Evolutionary conservation across 257 asterid genomes (phyloP).

Genomic region (Primulina tabacum): DNA sequence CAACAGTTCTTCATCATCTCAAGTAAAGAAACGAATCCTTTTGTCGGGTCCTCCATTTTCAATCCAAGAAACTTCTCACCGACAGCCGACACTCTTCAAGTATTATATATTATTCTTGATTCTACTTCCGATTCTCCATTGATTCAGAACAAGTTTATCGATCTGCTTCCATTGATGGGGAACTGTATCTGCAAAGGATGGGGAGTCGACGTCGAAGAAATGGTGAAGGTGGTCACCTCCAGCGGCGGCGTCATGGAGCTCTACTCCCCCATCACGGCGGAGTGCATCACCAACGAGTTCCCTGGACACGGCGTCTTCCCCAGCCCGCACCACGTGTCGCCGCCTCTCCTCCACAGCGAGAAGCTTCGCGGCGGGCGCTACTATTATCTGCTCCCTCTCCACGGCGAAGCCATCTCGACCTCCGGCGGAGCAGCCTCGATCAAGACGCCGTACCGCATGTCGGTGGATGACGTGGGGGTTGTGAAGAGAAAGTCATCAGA

Average conservation of each 20-base stretch:
- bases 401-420: not conserved
- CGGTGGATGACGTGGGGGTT: slow-evolving; percentile 31
- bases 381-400: slow-evolving; percentile 50
- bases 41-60: too few species aligned
- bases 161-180: slow-evolving; percentile 29
- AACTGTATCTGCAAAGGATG: slow-evolving; percentile 34
- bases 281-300: slow-evolving; percentile 50
- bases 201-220: slow-evolving; percentile 27
- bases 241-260: slow-evolving; percentile 56
- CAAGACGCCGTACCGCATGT: slow-evolving; percentile 37
- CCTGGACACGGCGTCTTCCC: slow-evolving; percentile 49
- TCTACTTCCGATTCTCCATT: too few species aligned
- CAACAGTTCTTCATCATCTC: too few species aligned
- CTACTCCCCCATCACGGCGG: slow-evolving; percentile 49
- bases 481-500: slow-evolving; percentile 23
- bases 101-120: too few species aligned
- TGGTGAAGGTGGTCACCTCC: slow-evolving; percentile 40
- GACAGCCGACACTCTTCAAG: too few species aligned
- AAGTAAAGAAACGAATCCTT: too few species aligned
- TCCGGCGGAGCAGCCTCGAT: not conserved
- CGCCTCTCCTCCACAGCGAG: slow-evolving; percentile 41
- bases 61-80: too few species aligned
- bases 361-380: slow-evolving; percentile 36
- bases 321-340: slow-evolving; percentile 29
- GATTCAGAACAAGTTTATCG: too few species aligned